These are phyloP conservation scores for Colletotrichum graminicola DNA, from an alignment of 2,329 filamentous ascomycete genomes.

Conservation along the genomic window DNA sequence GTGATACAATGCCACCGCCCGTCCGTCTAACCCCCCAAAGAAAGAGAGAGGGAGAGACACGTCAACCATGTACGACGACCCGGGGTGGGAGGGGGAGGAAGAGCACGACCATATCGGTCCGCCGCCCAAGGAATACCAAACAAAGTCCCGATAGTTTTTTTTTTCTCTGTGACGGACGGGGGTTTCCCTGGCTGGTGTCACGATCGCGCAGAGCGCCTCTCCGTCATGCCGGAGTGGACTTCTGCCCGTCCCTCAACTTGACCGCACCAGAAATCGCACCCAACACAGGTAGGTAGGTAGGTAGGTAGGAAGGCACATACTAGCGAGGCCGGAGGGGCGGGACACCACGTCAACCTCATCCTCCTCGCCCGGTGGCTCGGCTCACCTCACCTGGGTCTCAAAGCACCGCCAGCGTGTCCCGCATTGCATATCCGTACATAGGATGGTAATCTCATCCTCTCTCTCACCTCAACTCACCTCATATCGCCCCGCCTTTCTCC, in stretches of 20 bases:
- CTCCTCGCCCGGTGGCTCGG: background rate
- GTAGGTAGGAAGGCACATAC: background rate
- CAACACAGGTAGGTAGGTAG: background rate
- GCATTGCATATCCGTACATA: constrained; percentile 43
- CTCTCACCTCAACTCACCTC: background rate
- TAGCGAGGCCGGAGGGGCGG: constrained; percentile 5
- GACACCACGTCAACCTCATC: constrained; percentile 16
- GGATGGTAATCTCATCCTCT: constrained; percentile 16
- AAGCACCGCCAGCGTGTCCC: constrained; percentile 40
- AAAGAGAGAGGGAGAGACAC: constrained; percentile 29
- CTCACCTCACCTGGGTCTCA: background rate
- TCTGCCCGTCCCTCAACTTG: background rate
- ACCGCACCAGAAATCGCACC: background rate
- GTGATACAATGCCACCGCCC: constrained; percentile 5
- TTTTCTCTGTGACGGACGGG: too few species aligned
- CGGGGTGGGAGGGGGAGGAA: too few species aligned
- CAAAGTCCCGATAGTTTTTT: background rate
- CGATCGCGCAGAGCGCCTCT: background rate
- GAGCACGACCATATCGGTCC: constrained; percentile 11
- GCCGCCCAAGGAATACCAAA: background rate
- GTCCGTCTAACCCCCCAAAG: constrained; percentile 14
- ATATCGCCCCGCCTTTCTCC: background rate
- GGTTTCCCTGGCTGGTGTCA: background rate
- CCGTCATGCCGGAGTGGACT: background rate
- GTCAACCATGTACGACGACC: constrained; percentile 38